Percentiles rank a stretch among this genome's conserved stretches.
Conservation (phyloP, 2,329 filamentous ascomycete genomes). For the Tolypocladium nubicola region DNA sequence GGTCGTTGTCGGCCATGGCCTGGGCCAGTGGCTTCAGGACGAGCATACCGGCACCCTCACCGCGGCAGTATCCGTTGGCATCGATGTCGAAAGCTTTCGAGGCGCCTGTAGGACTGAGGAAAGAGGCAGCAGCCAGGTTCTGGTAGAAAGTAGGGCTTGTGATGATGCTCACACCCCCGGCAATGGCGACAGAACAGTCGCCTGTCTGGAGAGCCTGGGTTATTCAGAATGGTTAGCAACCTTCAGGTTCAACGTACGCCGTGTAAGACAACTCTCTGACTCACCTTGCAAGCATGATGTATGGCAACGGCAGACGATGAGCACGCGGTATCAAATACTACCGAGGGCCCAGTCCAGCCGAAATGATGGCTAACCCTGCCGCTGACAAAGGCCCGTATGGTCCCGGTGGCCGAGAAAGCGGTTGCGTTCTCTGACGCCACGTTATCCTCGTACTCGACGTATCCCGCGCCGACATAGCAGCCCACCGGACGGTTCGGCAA, state of each 20-base stretch:
- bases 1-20: conserved; percentile 39
- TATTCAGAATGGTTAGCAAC: neutral
- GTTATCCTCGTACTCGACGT: conserved; percentile 14
- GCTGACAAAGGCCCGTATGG: conserved; percentile 17
- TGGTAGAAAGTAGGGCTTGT: conserved; percentile 12
- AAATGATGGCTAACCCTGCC: conserved; percentile 23
- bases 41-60: conserved; percentile 33
- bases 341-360: conserved; percentile 22
- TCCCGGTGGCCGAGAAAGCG: conserved; percentile 21
- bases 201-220: conserved; percentile 10
- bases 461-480: conserved; percentile 13
- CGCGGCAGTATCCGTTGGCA: conserved; percentile 38
- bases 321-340: conserved; percentile 26
- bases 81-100: conserved; percentile 15
- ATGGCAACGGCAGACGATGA: conserved; percentile 23
- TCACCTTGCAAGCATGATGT: conserved; percentile 16
- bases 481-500: conserved; percentile 6
- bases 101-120: conserved; percentile 15
- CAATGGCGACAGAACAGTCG: conserved; percentile 21
- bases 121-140: conserved; percentile 9
- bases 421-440: conserved; percentile 12
- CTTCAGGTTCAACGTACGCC: too few species aligned
- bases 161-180: conserved; percentile 27
- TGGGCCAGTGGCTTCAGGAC: conserved; percentile 36
- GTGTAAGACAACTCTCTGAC: neutral